These are phyloP conservation scores for Pleurotus salmoneostramineus DNA, from an alignment of 768 basidiomycete genomes.

Conservation along the genomic window DNA sequence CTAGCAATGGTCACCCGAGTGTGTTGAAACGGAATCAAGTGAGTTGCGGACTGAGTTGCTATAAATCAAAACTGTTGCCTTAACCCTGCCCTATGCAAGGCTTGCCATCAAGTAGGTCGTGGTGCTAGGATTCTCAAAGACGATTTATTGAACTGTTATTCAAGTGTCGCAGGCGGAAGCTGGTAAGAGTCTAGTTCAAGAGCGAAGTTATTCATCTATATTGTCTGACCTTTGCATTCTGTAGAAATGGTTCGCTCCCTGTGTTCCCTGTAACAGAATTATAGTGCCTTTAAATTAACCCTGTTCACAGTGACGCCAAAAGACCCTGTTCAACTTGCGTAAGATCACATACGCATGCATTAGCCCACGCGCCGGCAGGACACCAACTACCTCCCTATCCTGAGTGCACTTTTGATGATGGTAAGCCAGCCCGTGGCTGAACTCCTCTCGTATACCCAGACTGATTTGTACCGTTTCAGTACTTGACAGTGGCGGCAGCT, in stretches of 20 bases:
- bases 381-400: conserved; percentile 48
- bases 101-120: conserved; percentile 48
- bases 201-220: neutral
- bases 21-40: conserved; percentile 54
- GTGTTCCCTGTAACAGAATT: too few relatives aligned
- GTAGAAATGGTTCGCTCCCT: conserved; percentile 53
- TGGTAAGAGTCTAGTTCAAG: conserved; percentile 37
- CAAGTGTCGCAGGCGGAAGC: conserved; percentile 72
- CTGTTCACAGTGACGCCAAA: conserved; percentile 57
- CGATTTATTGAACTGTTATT: conserved; percentile 13
- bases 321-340: conserved; percentile 75
- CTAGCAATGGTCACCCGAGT: conserved; percentile 32
- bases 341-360: conserved; percentile 68
- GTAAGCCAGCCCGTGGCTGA: conserved; percentile 26
- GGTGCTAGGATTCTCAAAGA: neutral
- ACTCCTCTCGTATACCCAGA: neutral
- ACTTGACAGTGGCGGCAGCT: conserved; percentile 29
- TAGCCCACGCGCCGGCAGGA: conserved; percentile 58
- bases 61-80: neutral
- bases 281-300: neutral
- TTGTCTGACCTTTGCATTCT: conserved; percentile 10
- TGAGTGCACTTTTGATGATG: conserved; percentile 77
- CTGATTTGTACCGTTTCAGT: conserved; percentile 24
- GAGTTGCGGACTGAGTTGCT: conserved; percentile 10
- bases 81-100: conserved; percentile 23